Evolutionary conservation across 306 rosid species (phyloP), one percentile per base, ranked within the genome.

Genomic region (Nissolia schottii): DNA sequence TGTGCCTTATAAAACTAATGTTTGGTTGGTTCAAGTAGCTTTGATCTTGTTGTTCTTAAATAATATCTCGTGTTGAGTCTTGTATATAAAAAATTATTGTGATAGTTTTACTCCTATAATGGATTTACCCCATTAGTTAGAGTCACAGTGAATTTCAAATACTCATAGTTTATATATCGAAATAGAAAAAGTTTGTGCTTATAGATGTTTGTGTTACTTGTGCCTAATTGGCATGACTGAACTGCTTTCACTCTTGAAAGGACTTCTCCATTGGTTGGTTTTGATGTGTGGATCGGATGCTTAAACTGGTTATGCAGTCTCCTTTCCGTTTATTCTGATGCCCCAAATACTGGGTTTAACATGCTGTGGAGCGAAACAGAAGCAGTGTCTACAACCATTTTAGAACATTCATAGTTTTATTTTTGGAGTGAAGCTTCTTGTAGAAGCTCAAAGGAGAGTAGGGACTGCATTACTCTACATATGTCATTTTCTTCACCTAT

Each of bases 401-500:
- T 24, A 49, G 48, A 35, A 75, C 38, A 38, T 74, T 5, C 28
- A 9, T 20, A 27, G 64, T 58, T 70, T 12, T 28, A 49, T 15
- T 37, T 62, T 60, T 19, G 49, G 14, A 1, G n/a, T 83, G 70
- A 34, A 71, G 76, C 63, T 65, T 83, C 72, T 22, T 67, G 61
- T 61, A 63, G 76, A 76, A 57, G 80, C 59, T 69, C 3, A 53
- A 38, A 75, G 9, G 18, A 15, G 51, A 14, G 46, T 40, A 40
- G 46, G 48, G 71, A 74, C 28, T 59, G 64, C 59, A 51, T 71
- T 28, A 22, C 57, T 54, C 48, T 43, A 37, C 54, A 37, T 3
- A 20, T 66, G 89, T 80, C 85, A 79, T 76, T 86, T 76, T 82
- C 71, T 60, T 35, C 66, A 50, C 80, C 66, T 77, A 40, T 71